Evolutionary conservation across 208 protist genomes (phyloP), one percentile per base, ranked within the genome.

Genomic region (Leishmania lainsoni): DNA sequence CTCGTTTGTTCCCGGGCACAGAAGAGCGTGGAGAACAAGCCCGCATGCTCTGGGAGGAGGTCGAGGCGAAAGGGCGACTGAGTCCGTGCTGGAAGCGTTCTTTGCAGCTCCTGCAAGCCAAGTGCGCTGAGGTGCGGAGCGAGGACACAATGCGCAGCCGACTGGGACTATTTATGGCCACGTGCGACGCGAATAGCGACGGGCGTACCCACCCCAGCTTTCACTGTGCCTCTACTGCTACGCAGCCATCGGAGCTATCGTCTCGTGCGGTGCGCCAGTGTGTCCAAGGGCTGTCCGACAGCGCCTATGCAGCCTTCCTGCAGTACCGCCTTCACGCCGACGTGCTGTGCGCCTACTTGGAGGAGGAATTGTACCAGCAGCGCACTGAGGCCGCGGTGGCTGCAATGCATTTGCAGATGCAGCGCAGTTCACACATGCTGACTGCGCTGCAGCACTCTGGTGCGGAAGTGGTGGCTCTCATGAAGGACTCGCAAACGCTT

Each of bases 261-360:
- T 10, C 61, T 58, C 63, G 52, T 29, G 72, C 39, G 20, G 59
- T 85, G 26, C 71, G 85, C 3, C 66, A n/a, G 20, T 97, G 94
- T 56, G 83, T 97, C 29, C 80, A 84, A 49, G 52, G 52, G 2
- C 85, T 98, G 51, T 87, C 87, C 16, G 93, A 96, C 76, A 72
- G 85, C 35, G 84, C 86, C 48, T 96, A 98, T 80, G 77, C 83
- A 22, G 80, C 93, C 63, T 98, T 95, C 75, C 84, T 96, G 61
- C 94, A 96, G 83, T 98, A 96, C 84, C 90, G 93, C 65, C 86
- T 98, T 22, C 94, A 98, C 86, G 84, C 90, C 4, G 91, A 95
- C 77, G 87, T 93, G 22, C 74, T 98, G 12, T 98, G 94, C 80
- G 86, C 91, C 16, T 96, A 95, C 79, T 84, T 96, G 65, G 89